Conservation (phyloP, 164 flowering plant genomes). For the Nymphaea colorata region DNA sequence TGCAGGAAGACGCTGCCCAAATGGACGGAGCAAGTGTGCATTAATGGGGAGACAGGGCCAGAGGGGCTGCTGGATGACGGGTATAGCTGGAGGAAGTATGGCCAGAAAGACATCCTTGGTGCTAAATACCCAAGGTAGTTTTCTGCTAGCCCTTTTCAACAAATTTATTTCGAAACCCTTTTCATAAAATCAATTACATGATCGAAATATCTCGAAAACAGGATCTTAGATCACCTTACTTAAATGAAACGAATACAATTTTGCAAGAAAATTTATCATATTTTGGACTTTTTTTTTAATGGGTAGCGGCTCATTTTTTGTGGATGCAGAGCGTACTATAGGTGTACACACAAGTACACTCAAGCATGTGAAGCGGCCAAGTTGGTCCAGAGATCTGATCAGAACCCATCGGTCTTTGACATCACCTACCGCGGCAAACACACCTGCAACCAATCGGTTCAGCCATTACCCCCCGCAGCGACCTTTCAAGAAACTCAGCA, state of each 20-base stretch:
- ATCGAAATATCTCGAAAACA: too few species aligned
- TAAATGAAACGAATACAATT: too few species aligned
- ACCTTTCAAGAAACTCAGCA: slow-evolving; percentile 4
- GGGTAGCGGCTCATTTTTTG: too few species aligned
- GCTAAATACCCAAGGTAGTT: slow-evolving; percentile 74
- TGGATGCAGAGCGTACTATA: slow-evolving; percentile 71
- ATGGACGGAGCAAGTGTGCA: slow-evolving; percentile 57
- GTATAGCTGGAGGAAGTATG: slow-evolving; percentile 92
- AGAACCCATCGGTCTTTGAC: slow-evolving; percentile 53
- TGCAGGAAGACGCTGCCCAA: slow-evolving; percentile 50
- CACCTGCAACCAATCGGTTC: slow-evolving; percentile 37
- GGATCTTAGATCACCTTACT: too few species aligned
- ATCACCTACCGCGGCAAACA: slow-evolving; percentile 75
- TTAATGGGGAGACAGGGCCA: slow-evolving; percentile 34
- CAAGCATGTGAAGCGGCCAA: slow-evolving; percentile 77
- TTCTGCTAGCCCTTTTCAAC: background rate
- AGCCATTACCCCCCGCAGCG: background rate
- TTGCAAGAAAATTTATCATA: too few species aligned
- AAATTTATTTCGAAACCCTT: background rate
- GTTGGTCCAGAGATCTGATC: slow-evolving; percentile 91
- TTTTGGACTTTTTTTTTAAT: too few species aligned
- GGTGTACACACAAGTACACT: slow-evolving; percentile 69
- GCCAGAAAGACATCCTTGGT: slow-evolving; percentile 91
- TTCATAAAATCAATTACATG: background rate
- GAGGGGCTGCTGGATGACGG: slow-evolving; percentile 83